phyloP scores from a whole-genome alignment of 2,329 filamentous ascomycete species.

The Macrophomina phaseolina region DNA sequence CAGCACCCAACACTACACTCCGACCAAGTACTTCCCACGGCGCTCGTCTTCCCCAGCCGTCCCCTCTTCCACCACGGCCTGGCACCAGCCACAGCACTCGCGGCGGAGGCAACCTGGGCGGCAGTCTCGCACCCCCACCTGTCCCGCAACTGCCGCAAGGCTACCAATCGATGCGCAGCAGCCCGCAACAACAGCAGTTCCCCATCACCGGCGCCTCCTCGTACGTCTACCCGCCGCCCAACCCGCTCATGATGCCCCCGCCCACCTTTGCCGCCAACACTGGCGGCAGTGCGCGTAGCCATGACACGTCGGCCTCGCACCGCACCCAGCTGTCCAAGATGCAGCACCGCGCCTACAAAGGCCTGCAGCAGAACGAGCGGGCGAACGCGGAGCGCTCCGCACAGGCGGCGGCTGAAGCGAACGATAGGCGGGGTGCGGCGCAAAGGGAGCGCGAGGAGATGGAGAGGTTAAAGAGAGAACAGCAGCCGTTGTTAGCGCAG shows the following conservation, averaged over 20 bases:
- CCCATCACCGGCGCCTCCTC: not conserved
- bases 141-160: not conserved
- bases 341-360: not conserved
- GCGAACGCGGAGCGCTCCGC: not conserved
- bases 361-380: not conserved
- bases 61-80: not conserved
- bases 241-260: not conserved
- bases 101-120: not conserved
- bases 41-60: too few species aligned
- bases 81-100: conserved; percentile 10
- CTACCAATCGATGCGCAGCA: not conserved
- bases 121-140: not conserved
- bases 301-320: not conserved
- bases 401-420: not conserved
- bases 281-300: not conserved
- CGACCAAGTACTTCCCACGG: conserved; percentile 9
- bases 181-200: not conserved
- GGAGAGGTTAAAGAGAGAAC: not conserved
- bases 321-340: not conserved
- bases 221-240: not conserved
- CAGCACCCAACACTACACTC: not conserved
- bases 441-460: not conserved
- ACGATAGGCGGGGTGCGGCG: not conserved
- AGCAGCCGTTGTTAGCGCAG: not conserved
- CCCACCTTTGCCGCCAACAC: not conserved